phyloP scores from a whole-genome alignment of 768 basidiomycete species.

The Jaapia argillacea region DNA sequence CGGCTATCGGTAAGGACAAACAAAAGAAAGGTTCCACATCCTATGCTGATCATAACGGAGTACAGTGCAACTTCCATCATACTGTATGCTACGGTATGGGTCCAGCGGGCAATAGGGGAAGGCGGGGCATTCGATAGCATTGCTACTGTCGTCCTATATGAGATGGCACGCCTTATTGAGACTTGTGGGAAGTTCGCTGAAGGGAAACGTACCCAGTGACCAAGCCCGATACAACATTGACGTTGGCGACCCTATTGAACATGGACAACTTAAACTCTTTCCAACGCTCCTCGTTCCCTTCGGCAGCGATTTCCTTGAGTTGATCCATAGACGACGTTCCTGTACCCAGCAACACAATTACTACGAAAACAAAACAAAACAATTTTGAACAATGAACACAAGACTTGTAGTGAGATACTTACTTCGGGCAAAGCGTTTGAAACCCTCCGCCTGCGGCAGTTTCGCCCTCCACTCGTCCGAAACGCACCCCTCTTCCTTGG shows the following conservation, averaged over 20 bases:
- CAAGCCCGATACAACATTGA: slow-evolving; percentile 2
- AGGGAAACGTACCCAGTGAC: slow-evolving; percentile 1
- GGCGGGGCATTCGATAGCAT: not conserved
- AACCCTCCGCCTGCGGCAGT: too few species aligned
- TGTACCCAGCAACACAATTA: too few species aligned
- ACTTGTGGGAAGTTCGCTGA: too few species aligned
- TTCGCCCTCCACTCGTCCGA: too few species aligned
- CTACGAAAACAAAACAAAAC: too few species aligned
- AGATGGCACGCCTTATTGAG: not conserved
- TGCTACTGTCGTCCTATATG: not conserved
- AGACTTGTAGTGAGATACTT: too few species aligned
- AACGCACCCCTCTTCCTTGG: too few species aligned
- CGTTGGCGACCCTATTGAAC: slow-evolving; percentile 1
- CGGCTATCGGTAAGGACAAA: slow-evolving; percentile 2
- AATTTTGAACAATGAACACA: too few species aligned
- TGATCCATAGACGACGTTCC: too few species aligned
- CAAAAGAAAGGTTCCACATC: slow-evolving; percentile 2
- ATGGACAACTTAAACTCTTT: slow-evolving; percentile 1
- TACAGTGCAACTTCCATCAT: not conserved
- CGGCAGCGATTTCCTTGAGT: too few species aligned
- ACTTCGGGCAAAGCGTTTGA: too few species aligned
- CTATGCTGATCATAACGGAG: not conserved
- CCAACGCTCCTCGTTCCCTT: slow-evolving; percentile 1
- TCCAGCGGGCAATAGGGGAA: not conserved
- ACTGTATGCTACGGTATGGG: slow-evolving; percentile 1